Evolutionary conservation across 2,329 filamentous ascomycete genomes (phyloP), one percentile per base, ranked within the genome.

Genomic region (Alternaria longipes): DNA sequence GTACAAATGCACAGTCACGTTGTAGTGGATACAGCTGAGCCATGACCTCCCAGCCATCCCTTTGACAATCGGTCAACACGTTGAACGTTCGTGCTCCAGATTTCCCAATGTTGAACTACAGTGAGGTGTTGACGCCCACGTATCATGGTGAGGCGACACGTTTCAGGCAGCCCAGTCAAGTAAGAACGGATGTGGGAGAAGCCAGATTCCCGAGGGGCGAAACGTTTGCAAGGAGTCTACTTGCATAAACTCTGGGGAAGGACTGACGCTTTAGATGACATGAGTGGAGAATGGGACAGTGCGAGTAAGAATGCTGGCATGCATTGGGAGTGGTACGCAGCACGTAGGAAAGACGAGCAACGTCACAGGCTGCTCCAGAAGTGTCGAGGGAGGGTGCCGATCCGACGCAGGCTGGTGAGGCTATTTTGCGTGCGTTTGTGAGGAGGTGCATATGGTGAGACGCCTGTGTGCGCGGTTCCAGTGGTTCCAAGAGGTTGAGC

Each of bases 401-500:
- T 28, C 9, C 7, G 38, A 49, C 36, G 56, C 56, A 34, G 36
- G 49, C 28, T 30, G 42, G 22, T 50, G 53, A 40, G 56, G 58
- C 56, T 53, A 53, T 28, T 56, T 60, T 8, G 38, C 38, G 44
- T 62, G 61, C 61, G 63, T 54, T 54, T 18, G 45, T 50, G 57
- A 61, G 59, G 58, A 62, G 61, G 55, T 64, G 59, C 63, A 60
- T 65, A 57, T 63, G 60, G 59, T 60, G 62, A 64, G 65, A 67
- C 62, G 63, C 51, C 46, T 50, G 55, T 40, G 45, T 62, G 64
- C 62, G 56, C 56, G 65, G 63, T 57, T 63, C 61, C 49, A 54
- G 56, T 54, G 65, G 63, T 57, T 62, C 61, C 49, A 56, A 30
- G 30, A 36, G 14, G 46, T 60, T 54, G 54, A 62, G 28, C 24